Percentiles rank a stretch among this genome's conserved stretches.
phyloP scores from a whole-genome alignment of 2,329 filamentous ascomycete species.

The Pseudogymnoascus pannorum region DNA sequence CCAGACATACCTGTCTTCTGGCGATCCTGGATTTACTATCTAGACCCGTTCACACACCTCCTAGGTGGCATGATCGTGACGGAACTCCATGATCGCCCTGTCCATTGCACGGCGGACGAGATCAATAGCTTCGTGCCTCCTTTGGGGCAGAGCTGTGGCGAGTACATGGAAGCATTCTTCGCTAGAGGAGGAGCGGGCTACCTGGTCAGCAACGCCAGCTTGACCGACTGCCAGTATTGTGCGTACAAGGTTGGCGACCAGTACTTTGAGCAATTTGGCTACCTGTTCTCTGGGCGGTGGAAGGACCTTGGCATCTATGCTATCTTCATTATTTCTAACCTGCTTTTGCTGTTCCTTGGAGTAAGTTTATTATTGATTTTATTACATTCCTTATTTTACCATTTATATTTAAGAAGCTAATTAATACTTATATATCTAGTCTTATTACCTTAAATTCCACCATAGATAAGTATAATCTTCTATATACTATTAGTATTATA shows the following conservation, averaged over 20 bases:
- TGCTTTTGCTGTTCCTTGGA: no score
- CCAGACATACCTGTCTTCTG: slow-evolving; percentile 56
- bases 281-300: slow-evolving; percentile 65
- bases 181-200: slow-evolving; percentile 31
- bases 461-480: no score
- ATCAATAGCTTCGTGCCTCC: slow-evolving; percentile 36
- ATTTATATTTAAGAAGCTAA: no score
- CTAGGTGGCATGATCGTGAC: slow-evolving; percentile 50
- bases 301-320: slow-evolving; percentile 78
- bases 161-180: slow-evolving; percentile 50
- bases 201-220: slow-evolving; percentile 51
- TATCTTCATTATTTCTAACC: no score
- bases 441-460: no score
- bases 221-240: slow-evolving; percentile 52
- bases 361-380: no score
- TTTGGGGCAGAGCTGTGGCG: slow-evolving; percentile 44
- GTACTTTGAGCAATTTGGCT: slow-evolving; percentile 63
- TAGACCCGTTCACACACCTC: slow-evolving; percentile 56
- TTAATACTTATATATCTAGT: no score
- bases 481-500: no score
- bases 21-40: slow-evolving; percentile 46
- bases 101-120: slow-evolving; percentile 42
- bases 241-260: slow-evolving; percentile 62
- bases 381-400: no score
- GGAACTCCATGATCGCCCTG: slow-evolving; percentile 37